Conservation (phyloP, 805 yeast species). For the Metschnikowia matae region DNA sequence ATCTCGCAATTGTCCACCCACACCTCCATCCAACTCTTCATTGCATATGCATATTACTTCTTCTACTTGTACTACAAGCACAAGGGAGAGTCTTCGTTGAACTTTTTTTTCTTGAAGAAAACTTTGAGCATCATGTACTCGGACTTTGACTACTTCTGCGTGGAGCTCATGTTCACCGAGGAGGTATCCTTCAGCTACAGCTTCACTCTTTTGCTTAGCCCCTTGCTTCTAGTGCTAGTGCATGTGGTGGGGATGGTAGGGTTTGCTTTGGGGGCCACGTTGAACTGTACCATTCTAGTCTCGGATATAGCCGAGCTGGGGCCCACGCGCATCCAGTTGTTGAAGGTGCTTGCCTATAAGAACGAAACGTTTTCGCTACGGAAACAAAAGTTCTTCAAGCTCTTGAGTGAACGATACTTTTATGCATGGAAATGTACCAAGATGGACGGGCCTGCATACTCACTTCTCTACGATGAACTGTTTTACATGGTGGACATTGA, state of each 20-base stretch:
- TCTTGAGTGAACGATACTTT: slow-evolving; percentile 16
- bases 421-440: slow-evolving; percentile 17
- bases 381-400: slow-evolving; percentile 9
- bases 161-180: slow-evolving; percentile 12
- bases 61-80: slow-evolving; percentile 18
- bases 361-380: slow-evolving; percentile 5
- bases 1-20: slow-evolving; percentile 10
- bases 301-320: background rate
- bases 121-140: slow-evolving; percentile 10
- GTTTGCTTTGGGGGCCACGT: slow-evolving; percentile 10
- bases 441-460: slow-evolving; percentile 8
- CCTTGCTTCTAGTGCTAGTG: slow-evolving; percentile 8
- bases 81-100: slow-evolving; percentile 12
- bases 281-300: slow-evolving; percentile 9
- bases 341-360: background rate
- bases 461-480: slow-evolving; percentile 1
- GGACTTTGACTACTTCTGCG: slow-evolving; percentile 14
- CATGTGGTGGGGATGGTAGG: slow-evolving; percentile 12
- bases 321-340: background rate
- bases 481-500: slow-evolving; percentile 7
- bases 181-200: slow-evolving; percentile 8
- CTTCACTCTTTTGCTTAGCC: slow-evolving; percentile 12
- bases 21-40: slow-evolving; percentile 10
- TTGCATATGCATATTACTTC: slow-evolving; percentile 17
- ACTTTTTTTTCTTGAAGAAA: slow-evolving; percentile 19